Percentiles rank a stretch among this genome's conserved stretches.
These are phyloP conservation scores for Pilobolus umbonatus DNA, from an alignment of 192 early-diverging fungal genomes.

Conservation along the genomic window DNA sequence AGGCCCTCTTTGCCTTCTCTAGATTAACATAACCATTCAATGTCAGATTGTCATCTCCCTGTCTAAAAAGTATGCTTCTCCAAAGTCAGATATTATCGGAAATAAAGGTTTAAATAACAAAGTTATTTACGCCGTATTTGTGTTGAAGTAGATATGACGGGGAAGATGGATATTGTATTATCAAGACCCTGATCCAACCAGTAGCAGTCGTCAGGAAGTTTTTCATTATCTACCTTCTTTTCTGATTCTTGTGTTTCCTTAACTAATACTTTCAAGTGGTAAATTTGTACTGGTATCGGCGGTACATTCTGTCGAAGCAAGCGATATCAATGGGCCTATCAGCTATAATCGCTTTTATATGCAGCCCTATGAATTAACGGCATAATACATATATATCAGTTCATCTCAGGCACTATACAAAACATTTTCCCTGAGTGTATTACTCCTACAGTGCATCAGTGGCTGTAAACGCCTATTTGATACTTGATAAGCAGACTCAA, in stretches of 20 bases:
- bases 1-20: too few species aligned
- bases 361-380: not conserved
- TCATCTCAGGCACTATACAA: not conserved
- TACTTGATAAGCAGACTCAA: too few species aligned
- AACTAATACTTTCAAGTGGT: not conserved
- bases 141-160: not conserved
- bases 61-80: too few species aligned
- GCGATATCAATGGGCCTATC: not conserved
- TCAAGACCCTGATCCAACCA: not conserved
- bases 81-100: too few species aligned
- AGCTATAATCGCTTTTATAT: constrained; percentile 1
- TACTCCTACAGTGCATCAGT: too few species aligned
- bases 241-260: not conserved
- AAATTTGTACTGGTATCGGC: not conserved
- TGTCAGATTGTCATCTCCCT: too few species aligned
- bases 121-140: not conserved
- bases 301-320: not conserved
- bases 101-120: too few species aligned
- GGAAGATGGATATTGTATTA: not conserved
- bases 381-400: not conserved
- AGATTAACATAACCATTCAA: too few species aligned
- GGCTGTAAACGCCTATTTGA: too few species aligned
- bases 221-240: not conserved
- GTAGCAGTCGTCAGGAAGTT: not conserved
- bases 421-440: too few species aligned